phyloP scores from a whole-genome alignment of 108 stramenopile species.

The Craspedostauros australis region DNA sequence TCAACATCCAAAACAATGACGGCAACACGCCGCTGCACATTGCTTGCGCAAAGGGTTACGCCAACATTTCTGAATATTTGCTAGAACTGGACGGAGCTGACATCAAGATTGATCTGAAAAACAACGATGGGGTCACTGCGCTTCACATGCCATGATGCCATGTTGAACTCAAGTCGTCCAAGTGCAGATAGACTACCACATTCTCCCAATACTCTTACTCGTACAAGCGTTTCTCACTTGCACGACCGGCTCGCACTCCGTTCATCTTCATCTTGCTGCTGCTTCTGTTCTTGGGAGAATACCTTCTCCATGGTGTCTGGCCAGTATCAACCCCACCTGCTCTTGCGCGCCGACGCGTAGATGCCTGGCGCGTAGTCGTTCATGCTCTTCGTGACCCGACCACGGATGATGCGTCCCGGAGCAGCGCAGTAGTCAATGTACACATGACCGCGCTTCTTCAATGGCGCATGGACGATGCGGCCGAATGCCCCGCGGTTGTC shows the following conservation, averaged over 20 bases:
- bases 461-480: conserved; percentile 65
- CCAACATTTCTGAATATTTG: too few species aligned
- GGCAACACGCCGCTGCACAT: too few species aligned
- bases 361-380: conserved; percentile 57
- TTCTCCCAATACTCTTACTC: too few species aligned
- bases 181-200: too few species aligned
- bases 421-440: conserved; percentile 69
- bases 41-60: too few species aligned
- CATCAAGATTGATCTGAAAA: neutral
- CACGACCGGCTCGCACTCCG: too few species aligned
- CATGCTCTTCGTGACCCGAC: conserved; percentile 48
- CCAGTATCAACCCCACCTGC: conserved; percentile 82
- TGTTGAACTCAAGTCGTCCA: too few species aligned
- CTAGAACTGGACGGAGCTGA: too few species aligned
- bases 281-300: conserved; percentile 2
- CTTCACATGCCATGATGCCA: too few species aligned
- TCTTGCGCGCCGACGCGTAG: conserved; percentile 65
- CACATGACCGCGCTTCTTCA: conserved; percentile 73
- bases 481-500: conserved; percentile 49
- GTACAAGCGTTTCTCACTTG: too few species aligned
- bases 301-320: conserved; percentile 40
- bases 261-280: too few species aligned
- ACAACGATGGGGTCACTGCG: neutral
- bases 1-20: too few species aligned
- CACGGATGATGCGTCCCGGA: conserved; percentile 54